Base-by-base conservation (phyloP, 2,329 filamentous ascomycete species). In the Penicillium frequentans region DNA sequence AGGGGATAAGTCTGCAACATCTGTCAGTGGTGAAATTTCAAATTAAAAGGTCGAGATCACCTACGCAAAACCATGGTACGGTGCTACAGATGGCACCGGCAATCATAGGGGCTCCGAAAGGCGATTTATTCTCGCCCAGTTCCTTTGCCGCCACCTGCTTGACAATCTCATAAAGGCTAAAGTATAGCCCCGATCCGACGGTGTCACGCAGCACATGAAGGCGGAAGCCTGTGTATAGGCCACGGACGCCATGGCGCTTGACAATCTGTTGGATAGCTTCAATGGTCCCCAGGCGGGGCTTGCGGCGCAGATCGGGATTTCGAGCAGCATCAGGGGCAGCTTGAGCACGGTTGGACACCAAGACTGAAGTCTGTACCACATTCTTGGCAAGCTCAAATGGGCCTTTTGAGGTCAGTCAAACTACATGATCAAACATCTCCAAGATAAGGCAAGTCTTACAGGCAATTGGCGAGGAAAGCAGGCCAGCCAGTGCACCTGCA, bases 321-420 rank as follows among this genome's bases (percentile, higher is more conserved):
- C 64, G 64, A 29, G 67, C 65, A 3, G 71, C 73, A 51, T 70
- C 70, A 0, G 72, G 67, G 8, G 72, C 69, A 7, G 74, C 75
- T 59, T 72, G 70, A 35, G 73, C 68, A 31, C 75, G 69, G 39
- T 77, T 73, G 9, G 76, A 73, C 58, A 80, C 75, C 47, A 80
- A 64, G 33, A 80, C 77, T 1, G 78, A 80, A 9, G 78, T 79
- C 62, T 80, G 78, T 16, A 79, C 76, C 5, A 79, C 78, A 55
- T 80, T 80, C 63, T 80, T 80, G 49, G 78, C 74, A 33, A 79
- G 65, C 67, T 80, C 78, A 52, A 80, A 78, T 1, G 78, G 78
- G 57, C 77, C 77, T 55, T 39, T 46, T 23, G 14, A 39, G 10
- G 33, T 24, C 19, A 42, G 39, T 42, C n/a, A 42, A 42, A 23